These are phyloP conservation scores for Apiotrichum akiyoshidainum DNA, from an alignment of 1,284 basidiomycete genomes.

Conservation along the genomic window DNA sequence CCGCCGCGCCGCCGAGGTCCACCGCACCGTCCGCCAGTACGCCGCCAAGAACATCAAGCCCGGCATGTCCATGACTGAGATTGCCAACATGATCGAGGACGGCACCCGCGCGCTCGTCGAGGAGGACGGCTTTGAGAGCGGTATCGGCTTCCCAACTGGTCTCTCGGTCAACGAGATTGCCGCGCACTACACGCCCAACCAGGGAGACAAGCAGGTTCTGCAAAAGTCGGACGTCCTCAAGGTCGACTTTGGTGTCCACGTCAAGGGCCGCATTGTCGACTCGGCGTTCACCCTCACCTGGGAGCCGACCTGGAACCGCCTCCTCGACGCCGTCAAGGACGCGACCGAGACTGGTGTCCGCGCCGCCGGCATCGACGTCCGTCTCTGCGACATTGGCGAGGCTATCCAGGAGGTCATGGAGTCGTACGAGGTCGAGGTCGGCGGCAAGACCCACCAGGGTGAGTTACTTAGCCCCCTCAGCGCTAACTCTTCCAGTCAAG, in stretches of 20 bases:
- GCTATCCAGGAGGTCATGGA: conserved; percentile 99
- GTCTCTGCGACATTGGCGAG: conserved; percentile 87
- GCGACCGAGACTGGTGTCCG: conserved; percentile 88
- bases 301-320: conserved; percentile 83
- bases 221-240: conserved; percentile 85
- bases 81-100: conserved; percentile 90
- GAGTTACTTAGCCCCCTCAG: background rate
- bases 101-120: conserved; percentile 86
- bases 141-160: conserved; percentile 96
- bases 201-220: conserved; percentile 84
- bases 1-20: conserved; percentile 90
- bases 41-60: conserved; percentile 82
- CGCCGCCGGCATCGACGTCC: conserved; percentile 93
- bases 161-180: conserved; percentile 91
- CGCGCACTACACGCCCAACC: conserved; percentile 95
- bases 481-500: conserved; percentile 63
- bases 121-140: conserved; percentile 71
- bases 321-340: conserved; percentile 87
- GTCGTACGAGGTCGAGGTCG: conserved; percentile 91
- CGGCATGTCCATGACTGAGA: conserved; percentile 92
- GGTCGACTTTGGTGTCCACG: conserved; percentile 96
- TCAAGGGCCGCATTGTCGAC: conserved; percentile 88
- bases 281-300: conserved; percentile 92
- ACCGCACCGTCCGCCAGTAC: conserved; percentile 81
- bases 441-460: conserved; percentile 82